Evolutionary conservation across 257 asterid species (phyloP).

Genomic region (Fraxinus pennsylvanica): DNA sequence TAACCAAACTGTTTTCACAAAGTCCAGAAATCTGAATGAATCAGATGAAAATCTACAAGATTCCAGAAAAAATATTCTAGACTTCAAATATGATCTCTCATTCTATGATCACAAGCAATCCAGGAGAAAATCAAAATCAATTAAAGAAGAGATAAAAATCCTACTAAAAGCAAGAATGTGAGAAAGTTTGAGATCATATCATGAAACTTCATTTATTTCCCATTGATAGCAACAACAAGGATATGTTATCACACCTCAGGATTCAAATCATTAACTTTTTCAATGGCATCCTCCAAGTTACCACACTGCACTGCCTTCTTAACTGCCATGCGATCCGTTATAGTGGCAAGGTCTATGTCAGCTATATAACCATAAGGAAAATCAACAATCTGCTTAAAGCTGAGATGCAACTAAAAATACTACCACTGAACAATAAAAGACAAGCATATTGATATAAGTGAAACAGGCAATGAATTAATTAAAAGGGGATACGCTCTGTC

Average conservation of each 20-base stretch:
- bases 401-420: not conserved
- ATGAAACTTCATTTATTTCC: not conserved
- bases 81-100: not conserved
- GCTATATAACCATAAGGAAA: conserved; percentile 69
- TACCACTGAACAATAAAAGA: not conserved
- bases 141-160: not conserved
- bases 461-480: not conserved
- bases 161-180: not conserved
- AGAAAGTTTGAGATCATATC: not conserved
- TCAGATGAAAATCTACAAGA: not conserved
- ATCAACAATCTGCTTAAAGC: not conserved
- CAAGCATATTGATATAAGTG: not conserved
- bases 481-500: conserved; percentile 72
- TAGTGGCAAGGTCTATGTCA: conserved; percentile 85
- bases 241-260: conserved; percentile 63
- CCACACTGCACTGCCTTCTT: conserved; percentile 91
- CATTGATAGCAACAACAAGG: not conserved
- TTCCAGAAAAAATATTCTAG: not conserved
- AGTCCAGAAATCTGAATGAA: not conserved
- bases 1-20: not conserved
- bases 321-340: conserved; percentile 82
- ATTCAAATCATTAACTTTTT: conserved; percentile 83
- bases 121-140: not conserved
- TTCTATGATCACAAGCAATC: not conserved
- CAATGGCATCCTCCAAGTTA: conserved; percentile 87